Conservation (phyloP, 2,329 filamentous ascomycete genomes). For the Colletotrichum plurivorum region DNA sequence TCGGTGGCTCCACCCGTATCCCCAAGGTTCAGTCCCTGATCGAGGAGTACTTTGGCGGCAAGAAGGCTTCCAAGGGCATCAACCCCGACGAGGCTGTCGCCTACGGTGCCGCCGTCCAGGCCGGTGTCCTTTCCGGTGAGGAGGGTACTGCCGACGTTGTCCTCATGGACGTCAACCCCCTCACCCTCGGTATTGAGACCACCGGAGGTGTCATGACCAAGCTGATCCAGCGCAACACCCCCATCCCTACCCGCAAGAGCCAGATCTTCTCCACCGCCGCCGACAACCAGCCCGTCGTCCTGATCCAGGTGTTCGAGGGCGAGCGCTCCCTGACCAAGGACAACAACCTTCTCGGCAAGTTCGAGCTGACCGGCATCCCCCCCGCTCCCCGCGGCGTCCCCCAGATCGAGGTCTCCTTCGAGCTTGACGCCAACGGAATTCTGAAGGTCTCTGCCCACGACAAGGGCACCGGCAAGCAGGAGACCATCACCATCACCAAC, state of each 20-base stretch:
- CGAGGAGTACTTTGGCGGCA: conserved; percentile 94
- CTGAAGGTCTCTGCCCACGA: conserved; percentile 96
- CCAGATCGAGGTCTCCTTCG: conserved; percentile 98
- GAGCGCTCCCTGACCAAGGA: conserved; percentile 96
- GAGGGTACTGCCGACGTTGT: conserved; percentile 84
- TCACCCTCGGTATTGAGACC: conserved; percentile 97
- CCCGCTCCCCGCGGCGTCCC: conserved; percentile 96
- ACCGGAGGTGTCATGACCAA: conserved; percentile 98
- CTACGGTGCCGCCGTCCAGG: conserved; percentile 97
- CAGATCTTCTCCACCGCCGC: conserved; percentile 98
- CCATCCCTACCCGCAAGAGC: conserved; percentile 95
- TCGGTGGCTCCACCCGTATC: conserved; percentile 99
- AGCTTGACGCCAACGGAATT: conserved; percentile 98
- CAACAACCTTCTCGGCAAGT: conserved; percentile 98
- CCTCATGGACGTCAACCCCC: conserved; percentile 97
- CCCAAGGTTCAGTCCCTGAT: conserved; percentile 92
- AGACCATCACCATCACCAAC: conserved; percentile 99
- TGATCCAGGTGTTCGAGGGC: conserved; percentile 96
- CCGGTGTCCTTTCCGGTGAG: conserved; percentile 93
- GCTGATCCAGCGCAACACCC: conserved; percentile 93
- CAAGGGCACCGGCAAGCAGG: conserved; percentile 97
- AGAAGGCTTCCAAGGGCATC: conserved; percentile 99
- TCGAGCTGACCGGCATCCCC: conserved; percentile 96
- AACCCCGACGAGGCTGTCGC: conserved; percentile 99
- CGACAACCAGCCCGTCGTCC: conserved; percentile 95